Conservation (phyloP, 2,329 filamentous ascomycete genomes). For the Epicoccum sorghinum region DNA sequence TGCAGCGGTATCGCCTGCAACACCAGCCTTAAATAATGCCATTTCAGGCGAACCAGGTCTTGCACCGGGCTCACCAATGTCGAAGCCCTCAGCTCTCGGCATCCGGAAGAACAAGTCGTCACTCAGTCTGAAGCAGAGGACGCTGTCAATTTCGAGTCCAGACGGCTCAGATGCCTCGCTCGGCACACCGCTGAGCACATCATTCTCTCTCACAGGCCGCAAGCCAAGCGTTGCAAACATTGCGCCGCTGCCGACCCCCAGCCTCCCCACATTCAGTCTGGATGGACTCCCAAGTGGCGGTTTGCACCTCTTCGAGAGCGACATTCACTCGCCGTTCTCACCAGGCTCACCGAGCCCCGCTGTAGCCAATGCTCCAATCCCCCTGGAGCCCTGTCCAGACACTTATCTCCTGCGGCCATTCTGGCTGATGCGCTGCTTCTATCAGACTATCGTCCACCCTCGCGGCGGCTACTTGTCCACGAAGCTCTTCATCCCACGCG, state of each 20-base stretch:
- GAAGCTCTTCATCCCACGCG: constrained; percentile 87
- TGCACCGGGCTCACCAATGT: constrained; percentile 44
- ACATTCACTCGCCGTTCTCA: constrained; percentile 71
- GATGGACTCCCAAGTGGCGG: constrained; percentile 67
- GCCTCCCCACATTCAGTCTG: constrained; percentile 65
- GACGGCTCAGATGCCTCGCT: constrained; percentile 71
- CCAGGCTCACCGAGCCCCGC: constrained; percentile 70
- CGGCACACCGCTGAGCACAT: constrained; percentile 74
- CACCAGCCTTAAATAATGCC: constrained; percentile 45
- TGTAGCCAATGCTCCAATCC: constrained; percentile 70
- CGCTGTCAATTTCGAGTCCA: constrained; percentile 69
- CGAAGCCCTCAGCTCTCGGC: constrained; percentile 37
- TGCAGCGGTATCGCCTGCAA: constrained; percentile 50
- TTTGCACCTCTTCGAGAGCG: constrained; percentile 81
- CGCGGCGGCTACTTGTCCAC: constrained; percentile 90
- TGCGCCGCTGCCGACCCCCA: constrained; percentile 71
- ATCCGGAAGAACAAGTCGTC: constrained; percentile 60
- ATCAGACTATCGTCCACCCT: constrained; percentile 89
- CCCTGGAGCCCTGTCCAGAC: constrained; percentile 89
- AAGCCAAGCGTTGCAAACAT: constrained; percentile 63
- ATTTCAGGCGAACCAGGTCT: constrained; percentile 53
- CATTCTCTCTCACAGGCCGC: constrained; percentile 61
- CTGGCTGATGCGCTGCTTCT: constrained; percentile 95
- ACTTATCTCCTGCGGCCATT: constrained; percentile 91
- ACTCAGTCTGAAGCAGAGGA: constrained; percentile 73